A percentile compares a stretch with the other conserved stretches of the same genome.
These are phyloP conservation scores for Betula pendula DNA, from an alignment of 306 rosid species.

Conservation along the genomic window DNA sequence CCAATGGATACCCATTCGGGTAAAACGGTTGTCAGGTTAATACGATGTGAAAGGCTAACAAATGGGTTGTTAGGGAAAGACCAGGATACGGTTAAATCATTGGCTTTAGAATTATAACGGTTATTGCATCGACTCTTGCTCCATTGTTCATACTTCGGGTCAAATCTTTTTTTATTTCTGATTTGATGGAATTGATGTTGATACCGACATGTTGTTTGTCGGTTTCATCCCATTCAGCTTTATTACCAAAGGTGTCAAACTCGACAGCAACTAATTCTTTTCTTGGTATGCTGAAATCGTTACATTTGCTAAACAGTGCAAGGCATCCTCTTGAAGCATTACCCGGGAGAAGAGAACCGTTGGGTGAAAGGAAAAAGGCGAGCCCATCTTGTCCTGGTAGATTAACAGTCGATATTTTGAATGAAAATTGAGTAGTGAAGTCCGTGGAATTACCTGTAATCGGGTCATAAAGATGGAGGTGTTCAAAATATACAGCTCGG, in stretches of 20 bases:
- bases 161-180: rapidly evolving
- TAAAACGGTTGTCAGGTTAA: not conserved
- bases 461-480: not conserved
- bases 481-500: slow-evolving; percentile 4
- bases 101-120: not conserved
- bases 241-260: not conserved
- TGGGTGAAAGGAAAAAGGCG: slow-evolving; percentile 4
- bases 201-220: not conserved
- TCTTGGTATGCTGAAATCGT: not conserved
- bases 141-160: not conserved
- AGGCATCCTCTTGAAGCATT: not conserved
- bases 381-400: slow-evolving; percentile 6
- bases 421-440: not conserved
- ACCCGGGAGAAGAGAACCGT: not conserved
- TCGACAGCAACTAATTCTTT: slow-evolving; percentile 2
- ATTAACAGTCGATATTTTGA: not conserved
- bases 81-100: slow-evolving; percentile 1
- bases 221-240: not conserved
- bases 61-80: not conserved
- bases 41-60: not conserved
- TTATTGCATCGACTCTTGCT: not conserved
- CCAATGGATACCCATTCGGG: not conserved
- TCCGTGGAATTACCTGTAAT: not conserved
- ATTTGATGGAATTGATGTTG: not conserved
- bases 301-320: not conserved